A percentile compares a stretch with the other conserved stretches of the same genome.
phyloP scores from a whole-genome alignment of 495 filamentous ascomycete genomes.

The Oidiodendron maius region DNA sequence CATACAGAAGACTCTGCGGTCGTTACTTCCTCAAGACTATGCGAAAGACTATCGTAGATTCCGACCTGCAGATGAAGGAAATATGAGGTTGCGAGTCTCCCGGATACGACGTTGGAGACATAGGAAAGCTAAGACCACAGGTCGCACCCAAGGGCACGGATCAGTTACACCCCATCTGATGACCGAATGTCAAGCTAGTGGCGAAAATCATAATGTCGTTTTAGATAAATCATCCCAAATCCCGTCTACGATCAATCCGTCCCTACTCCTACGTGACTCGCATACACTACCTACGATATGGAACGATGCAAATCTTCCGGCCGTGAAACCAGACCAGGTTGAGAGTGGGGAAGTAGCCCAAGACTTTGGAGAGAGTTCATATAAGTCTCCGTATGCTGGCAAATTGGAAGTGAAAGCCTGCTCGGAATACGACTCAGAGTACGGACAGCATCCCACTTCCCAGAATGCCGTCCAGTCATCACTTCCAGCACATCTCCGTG shows the following conservation, averaged over 20 bases:
- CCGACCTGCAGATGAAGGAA: slow-evolving; percentile 1
- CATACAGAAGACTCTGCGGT: slow-evolving; percentile 5
- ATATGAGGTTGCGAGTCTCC: background rate
- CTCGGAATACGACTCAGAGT: background rate
- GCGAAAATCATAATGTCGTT: background rate
- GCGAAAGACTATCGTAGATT: background rate
- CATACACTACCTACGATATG: no score
- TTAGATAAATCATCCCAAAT: background rate
- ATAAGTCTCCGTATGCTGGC: background rate
- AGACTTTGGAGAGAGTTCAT: background rate
- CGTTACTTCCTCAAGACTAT: slow-evolving; percentile 3
- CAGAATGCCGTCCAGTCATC: background rate
- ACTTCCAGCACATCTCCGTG: background rate
- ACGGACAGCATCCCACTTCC: no score
- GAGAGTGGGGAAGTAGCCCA: no score
- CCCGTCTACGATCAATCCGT: background rate
- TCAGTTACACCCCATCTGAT: background rate
- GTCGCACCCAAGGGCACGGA: background rate
- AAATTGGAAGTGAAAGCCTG: background rate
- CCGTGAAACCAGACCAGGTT: no score
- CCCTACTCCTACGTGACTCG: no score
- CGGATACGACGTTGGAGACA: background rate
- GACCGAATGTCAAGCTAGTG: background rate
- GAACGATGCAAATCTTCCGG: no score
- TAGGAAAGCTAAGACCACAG: background rate